Conservation (phyloP, 352 stramenopile species). For the Sclerospora graminicola region DNA sequence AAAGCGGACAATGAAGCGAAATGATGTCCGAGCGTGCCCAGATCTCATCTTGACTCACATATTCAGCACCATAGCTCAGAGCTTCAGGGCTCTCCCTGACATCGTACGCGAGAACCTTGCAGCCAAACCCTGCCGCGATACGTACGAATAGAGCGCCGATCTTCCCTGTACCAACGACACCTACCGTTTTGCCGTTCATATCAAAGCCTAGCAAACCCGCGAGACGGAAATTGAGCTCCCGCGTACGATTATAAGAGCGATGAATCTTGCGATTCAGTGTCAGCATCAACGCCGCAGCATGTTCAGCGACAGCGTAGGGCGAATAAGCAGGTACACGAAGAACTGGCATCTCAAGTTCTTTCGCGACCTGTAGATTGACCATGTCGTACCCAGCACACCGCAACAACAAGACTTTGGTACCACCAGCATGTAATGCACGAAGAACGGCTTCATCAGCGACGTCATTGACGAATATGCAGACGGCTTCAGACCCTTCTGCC, state of each 20-base stretch:
- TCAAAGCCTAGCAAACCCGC: constrained; percentile 50
- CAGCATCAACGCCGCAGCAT: constrained; percentile 68
- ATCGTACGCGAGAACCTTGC: constrained; percentile 62
- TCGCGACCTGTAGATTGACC: constrained; percentile 49
- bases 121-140: constrained; percentile 27
- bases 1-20: constrained; percentile 78
- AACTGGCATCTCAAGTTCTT: constrained; percentile 50
- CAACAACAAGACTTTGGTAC: constrained; percentile 62
- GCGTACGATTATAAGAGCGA: constrained; percentile 62
- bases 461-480: constrained; percentile 85
- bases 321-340: constrained; percentile 69
- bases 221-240: constrained; percentile 69
- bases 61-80: constrained; percentile 20
- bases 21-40: constrained; percentile 76
- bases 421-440: constrained; percentile 29
- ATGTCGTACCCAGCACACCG: constrained; percentile 77
- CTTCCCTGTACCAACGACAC: constrained; percentile 50
- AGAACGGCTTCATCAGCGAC: constrained; percentile 47
- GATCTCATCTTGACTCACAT: constrained; percentile 51
- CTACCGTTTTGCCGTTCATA: constrained; percentile 63
- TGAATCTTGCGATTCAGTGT: constrained; percentile 76
- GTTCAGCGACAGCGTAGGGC: constrained; percentile 70
- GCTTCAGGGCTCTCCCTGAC: constrained; percentile 41
- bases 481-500: constrained; percentile 41
- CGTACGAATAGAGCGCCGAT: constrained; percentile 37